Conservation (phyloP, 495 filamentous ascomycete species). For the Bathelium albidoporum region DNA sequence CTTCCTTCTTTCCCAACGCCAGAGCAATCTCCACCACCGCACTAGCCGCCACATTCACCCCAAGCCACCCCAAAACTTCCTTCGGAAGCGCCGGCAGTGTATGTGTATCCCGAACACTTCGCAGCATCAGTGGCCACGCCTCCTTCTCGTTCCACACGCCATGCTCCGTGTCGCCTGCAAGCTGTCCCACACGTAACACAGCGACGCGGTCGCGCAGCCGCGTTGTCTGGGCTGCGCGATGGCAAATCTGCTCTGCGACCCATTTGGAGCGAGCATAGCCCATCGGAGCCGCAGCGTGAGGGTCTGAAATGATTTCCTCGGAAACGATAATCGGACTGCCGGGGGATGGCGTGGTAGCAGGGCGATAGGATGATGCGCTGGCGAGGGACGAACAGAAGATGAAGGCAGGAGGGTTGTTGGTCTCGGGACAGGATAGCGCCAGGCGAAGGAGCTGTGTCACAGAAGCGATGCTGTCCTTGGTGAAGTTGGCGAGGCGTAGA, state of each 20-base stretch:
- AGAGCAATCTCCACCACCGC: slow-evolving; percentile 30
- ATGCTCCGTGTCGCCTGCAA: slow-evolving; percentile 41
- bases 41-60: slow-evolving; percentile 45
- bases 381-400: slow-evolving; percentile 54
- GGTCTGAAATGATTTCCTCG: slow-evolving; percentile 40
- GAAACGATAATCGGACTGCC: slow-evolving; percentile 23
- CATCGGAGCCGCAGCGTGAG: slow-evolving; percentile 40
- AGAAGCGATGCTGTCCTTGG: slow-evolving; percentile 42
- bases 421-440: slow-evolving; percentile 30
- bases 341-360: background rate
- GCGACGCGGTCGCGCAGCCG: slow-evolving; percentile 26
- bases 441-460: slow-evolving; percentile 47
- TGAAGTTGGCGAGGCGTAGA: slow-evolving; percentile 48
- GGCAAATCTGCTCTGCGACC: slow-evolving; percentile 47
- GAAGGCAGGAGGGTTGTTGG: slow-evolving; percentile 30
- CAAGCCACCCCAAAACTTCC: slow-evolving; percentile 44
- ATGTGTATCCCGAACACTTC: slow-evolving; percentile 35
- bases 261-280: slow-evolving; percentile 57
- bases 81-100: slow-evolving; percentile 45
- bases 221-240: slow-evolving; percentile 16
- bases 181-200: slow-evolving; percentile 48
- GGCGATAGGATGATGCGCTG: slow-evolving; percentile 22
- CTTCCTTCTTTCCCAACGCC: slow-evolving; percentile 14
- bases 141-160: slow-evolving; percentile 56
- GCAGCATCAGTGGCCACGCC: slow-evolving; percentile 53